A percentile compares a stretch with the other conserved stretches of the same genome.
Evolutionary conservation across 345 rosid genomes (phyloP).

Genomic region (Kernera saxatilis): DNA sequence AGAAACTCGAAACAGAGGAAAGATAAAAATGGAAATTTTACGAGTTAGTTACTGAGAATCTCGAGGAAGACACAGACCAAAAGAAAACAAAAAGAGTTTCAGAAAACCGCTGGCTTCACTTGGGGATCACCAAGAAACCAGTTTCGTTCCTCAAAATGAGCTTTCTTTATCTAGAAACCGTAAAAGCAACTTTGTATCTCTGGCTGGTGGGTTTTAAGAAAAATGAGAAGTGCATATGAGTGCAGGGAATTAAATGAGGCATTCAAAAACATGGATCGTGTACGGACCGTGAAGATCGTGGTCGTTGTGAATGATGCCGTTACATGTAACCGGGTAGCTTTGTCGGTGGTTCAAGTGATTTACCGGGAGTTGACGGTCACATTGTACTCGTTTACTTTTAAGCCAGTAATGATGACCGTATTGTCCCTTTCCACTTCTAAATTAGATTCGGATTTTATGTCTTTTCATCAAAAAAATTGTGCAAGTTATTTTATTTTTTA

Average conservation of each 20-base stretch:
- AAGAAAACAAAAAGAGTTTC: not conserved
- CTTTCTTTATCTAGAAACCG: conserved; percentile 1
- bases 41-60: not conserved
- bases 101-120: not conserved
- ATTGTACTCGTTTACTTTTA: conserved; percentile 12
- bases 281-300: conserved; percentile 16
- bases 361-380: conserved; percentile 22
- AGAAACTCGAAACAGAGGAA: not conserved
- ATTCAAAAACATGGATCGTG: not conserved
- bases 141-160: not conserved
- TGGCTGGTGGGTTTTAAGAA: not conserved
- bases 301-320: conserved; percentile 12
- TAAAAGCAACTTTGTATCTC: not conserved
- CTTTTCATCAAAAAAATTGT: not conserved
- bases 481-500: not conserved
- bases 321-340: conserved; percentile 21
- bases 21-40: not conserved
- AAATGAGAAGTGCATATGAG: not conserved
- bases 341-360: conserved; percentile 29
- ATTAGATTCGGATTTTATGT: not conserved
- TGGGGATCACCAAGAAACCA: conserved; percentile 4
- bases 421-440: conserved; percentile 15
- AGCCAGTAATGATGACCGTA: conserved; percentile 16
- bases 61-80: conserved; percentile 2
- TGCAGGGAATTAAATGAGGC: not conserved